Base-by-base conservation (phyloP, 2,329 filamentous ascomycete genomes). In the Fusarium xyrophilum region DNA sequence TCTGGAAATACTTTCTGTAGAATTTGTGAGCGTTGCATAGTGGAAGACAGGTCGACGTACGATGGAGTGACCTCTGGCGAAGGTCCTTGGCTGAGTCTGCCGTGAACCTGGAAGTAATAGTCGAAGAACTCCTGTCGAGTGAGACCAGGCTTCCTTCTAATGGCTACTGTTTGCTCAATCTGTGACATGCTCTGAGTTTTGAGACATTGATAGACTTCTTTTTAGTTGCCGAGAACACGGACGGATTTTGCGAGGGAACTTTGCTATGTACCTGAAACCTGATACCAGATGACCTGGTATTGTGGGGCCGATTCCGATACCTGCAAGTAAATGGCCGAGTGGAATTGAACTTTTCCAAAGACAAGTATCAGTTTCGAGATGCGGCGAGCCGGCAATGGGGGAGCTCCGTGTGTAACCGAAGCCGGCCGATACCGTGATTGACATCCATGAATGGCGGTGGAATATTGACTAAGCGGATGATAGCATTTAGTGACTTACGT, bases 21-120 rank as follows among this genome's bases (percentile, higher is more conserved):
- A 12, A 7, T 0, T 7, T 11, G 17, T 32, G 25, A 43, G 23
- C 13, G 2, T 15, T 33, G 15, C 2, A n/a, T 53, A 1, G 7
- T 6, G 6, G 3, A 19, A 42, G 14, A 6, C 2, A 2, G 1
- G 28, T 9, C 5, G 21, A 44, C 51, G 14, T n/a, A 46, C 51
- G 13, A 54, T 15, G 51, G 28, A 4, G 27, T 54, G 7, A 23
- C 13, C 3, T n/a, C 28, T 12, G 17, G 51, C 4, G 51, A 44
- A 3, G 51, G 51, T 1, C 12, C 51, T 11, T 32, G 38, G 5
- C 38, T 54, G 12, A 54, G 17, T 15, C 7, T 46, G 38, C 51
- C 51, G n/a, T 54, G 28, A 1, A 54, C 38, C 25, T 54, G 51
- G 28, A 54, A 54, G 28, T 54, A 38, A 3, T 54, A 54, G 38